Percentiles rank a stretch among this genome's conserved stretches.
Evolutionary conservation across 225 moss, liverwort and hornwort genomes (phyloP).

Genomic region (Physcomitrium patens): DNA sequence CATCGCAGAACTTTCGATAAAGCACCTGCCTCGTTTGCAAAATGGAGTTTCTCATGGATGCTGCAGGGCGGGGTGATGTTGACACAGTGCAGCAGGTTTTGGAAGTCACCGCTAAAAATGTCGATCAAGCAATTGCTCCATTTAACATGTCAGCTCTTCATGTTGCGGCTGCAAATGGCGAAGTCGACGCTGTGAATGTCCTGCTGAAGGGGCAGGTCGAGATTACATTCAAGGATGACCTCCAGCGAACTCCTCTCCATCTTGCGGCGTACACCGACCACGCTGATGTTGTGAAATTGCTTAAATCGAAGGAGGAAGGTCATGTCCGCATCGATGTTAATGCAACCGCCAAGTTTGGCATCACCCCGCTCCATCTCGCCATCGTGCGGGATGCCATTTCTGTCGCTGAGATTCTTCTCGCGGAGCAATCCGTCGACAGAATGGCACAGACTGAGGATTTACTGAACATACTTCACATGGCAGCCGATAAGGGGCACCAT

Average conservation of each 20-base stretch:
- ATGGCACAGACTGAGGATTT: slow-evolving; percentile 43
- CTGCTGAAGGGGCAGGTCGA: slow-evolving; percentile 21
- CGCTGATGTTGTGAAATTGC: slow-evolving; percentile 36
- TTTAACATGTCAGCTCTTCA: slow-evolving; percentile 50
- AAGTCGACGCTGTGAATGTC: slow-evolving; percentile 27
- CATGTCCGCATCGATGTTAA: slow-evolving; percentile 39
- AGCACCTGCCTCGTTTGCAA: neutral
- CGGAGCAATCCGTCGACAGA: slow-evolving; percentile 32
- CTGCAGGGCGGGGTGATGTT: slow-evolving; percentile 25
- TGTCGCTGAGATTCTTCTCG: slow-evolving; percentile 36
- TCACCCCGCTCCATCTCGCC: slow-evolving; percentile 54
- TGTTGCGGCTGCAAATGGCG: slow-evolving; percentile 45
- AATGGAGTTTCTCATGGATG: slow-evolving; percentile 34
- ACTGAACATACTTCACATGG: slow-evolving; percentile 52
- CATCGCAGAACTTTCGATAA: neutral
- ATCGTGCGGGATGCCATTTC: slow-evolving; percentile 40
- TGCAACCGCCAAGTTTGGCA: slow-evolving; percentile 46
- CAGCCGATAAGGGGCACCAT: slow-evolving; percentile 50
- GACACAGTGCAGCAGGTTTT: slow-evolving; percentile 19
- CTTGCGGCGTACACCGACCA: slow-evolving; percentile 50
- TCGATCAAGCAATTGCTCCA: slow-evolving; percentile 15
- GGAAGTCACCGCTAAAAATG: slow-evolving; percentile 13
- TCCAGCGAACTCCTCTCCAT: slow-evolving; percentile 60
- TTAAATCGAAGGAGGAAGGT: slow-evolving; percentile 33
- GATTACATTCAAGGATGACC: slow-evolving; percentile 37